Evolutionary conservation across 2,329 filamentous ascomycete genomes (phyloP).

Genomic region (Phyllachora maydis): DNA sequence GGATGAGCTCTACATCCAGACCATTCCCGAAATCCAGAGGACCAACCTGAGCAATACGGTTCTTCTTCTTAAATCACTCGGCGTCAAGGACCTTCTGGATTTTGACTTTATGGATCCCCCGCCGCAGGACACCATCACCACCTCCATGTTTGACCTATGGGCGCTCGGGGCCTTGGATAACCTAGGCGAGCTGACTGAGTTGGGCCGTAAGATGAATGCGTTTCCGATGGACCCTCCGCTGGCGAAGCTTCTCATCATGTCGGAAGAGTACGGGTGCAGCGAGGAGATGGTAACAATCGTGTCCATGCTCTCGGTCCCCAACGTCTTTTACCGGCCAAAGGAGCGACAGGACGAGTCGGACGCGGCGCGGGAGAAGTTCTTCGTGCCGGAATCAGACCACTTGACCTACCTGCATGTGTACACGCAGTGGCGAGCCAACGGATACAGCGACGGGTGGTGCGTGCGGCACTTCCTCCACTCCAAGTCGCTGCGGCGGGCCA

Average conservation of each 20-base stretch:
- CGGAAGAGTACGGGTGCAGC: slow-evolving; percentile 75
- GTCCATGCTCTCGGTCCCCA: slow-evolving; percentile 91
- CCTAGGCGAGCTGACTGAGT: slow-evolving; percentile 69
- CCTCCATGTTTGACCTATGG: slow-evolving; percentile 94
- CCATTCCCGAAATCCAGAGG: slow-evolving; percentile 92
- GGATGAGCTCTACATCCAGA: slow-evolving; percentile 90
- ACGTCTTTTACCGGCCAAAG: slow-evolving; percentile 90
- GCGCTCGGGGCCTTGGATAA: slow-evolving; percentile 86
- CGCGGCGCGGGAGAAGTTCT: slow-evolving; percentile 89
- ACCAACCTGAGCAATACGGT: slow-evolving; percentile 94
- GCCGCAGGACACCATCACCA: slow-evolving; percentile 92
- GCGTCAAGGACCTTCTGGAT: slow-evolving; percentile 82
- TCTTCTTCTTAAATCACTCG: slow-evolving; percentile 78
- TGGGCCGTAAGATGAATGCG: slow-evolving; percentile 85
- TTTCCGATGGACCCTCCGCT: slow-evolving; percentile 97
- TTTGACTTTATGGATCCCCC: slow-evolving; percentile 99
- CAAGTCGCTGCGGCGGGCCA: slow-evolving; percentile 80
- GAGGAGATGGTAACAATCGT: slow-evolving; percentile 98
- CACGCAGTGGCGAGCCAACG: slow-evolving; percentile 84
- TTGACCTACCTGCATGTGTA: slow-evolving; percentile 91
- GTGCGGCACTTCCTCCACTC: slow-evolving; percentile 81
- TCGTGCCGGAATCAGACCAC: slow-evolving; percentile 93
- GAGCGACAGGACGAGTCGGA: slow-evolving; percentile 95
- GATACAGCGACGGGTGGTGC: slow-evolving; percentile 81
- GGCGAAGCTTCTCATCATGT: slow-evolving; percentile 84